These are phyloP conservation scores for Raphanus raphanistrum DNA, from an alignment of 345 rosid genomes.

Conservation along the genomic window DNA sequence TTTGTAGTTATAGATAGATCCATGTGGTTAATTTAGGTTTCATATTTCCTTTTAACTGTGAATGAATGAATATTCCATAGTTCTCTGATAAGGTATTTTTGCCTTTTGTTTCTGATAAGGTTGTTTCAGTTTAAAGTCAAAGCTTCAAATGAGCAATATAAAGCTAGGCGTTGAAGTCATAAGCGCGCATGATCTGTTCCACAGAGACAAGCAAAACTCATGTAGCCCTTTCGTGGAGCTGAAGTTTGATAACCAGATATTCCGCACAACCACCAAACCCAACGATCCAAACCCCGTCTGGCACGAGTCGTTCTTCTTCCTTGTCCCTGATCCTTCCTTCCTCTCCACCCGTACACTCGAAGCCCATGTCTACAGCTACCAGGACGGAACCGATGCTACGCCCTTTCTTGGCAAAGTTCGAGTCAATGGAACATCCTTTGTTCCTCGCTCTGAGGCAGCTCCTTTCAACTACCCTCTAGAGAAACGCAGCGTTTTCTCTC, in stretches of 20 bases:
- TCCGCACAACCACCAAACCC: constrained; percentile 69
- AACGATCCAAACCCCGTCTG: constrained; percentile 81
- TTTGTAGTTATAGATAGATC: too few species aligned
- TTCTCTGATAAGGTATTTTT: background rate
- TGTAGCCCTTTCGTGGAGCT: constrained; percentile 79
- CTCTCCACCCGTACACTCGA: constrained; percentile 60
- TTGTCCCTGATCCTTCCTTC: constrained; percentile 65
- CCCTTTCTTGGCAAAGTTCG: constrained; percentile 74
- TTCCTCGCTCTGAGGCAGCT: constrained; percentile 79
- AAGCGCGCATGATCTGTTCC: constrained; percentile 61
- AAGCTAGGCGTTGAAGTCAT: constrained; percentile 90
- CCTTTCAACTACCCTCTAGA: constrained; percentile 86
- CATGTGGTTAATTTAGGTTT: too few species aligned
- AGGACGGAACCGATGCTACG: constrained; percentile 45
- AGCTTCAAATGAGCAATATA: constrained; percentile 58
- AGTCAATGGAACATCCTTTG: constrained; percentile 78
- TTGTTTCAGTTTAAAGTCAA: background rate
- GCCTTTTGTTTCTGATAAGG: background rate
- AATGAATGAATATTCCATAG: too few species aligned
- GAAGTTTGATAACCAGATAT: constrained; percentile 75
- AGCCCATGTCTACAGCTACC: constrained; percentile 55
- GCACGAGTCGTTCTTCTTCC: constrained; percentile 78
- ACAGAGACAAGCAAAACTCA: constrained; percentile 58
- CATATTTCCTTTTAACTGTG: too few species aligned
- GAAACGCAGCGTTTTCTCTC: constrained; percentile 55